These are phyloP conservation scores for Diplocarpon mali DNA, from an alignment of 2,329 filamentous ascomycete genomes.

Conservation along the genomic window DNA sequence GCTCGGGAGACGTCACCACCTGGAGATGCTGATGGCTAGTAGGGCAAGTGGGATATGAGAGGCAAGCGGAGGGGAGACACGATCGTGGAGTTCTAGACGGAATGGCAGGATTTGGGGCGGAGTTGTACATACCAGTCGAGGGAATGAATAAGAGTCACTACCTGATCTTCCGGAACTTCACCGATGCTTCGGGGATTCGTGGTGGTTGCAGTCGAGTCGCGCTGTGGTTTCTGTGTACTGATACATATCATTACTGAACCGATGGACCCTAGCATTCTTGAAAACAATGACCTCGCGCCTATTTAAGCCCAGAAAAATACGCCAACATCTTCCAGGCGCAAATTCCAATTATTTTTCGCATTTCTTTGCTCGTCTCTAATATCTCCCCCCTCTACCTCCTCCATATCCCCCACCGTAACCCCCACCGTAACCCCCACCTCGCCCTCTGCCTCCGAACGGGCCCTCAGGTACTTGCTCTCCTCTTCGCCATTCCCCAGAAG, in stretches of 20 bases:
- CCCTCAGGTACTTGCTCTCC: slow-evolving; percentile 51
- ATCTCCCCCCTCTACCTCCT: slow-evolving; percentile 38
- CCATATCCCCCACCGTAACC: slow-evolving; percentile 19
- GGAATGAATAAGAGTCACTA: slow-evolving; percentile 2
- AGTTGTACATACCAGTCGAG: slow-evolving; percentile 16
- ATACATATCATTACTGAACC: too few relatives aligned
- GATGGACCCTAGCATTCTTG: too few relatives aligned
- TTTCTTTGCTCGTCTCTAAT: slow-evolving; percentile 8
- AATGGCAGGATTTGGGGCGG: slow-evolving; percentile 9
- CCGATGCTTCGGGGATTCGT: too few relatives aligned
- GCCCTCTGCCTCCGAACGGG: slow-evolving; percentile 28
- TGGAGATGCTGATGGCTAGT: slow-evolving; percentile 17
- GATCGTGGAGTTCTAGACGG: slow-evolving; percentile 61
- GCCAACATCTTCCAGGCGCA: too few relatives aligned
- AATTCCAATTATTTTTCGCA: too few relatives aligned
- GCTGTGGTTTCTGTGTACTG: too few relatives aligned
- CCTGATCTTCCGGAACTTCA: background rate
- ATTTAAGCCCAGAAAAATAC: too few relatives aligned
- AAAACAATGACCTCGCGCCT: too few relatives aligned
- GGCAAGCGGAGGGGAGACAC: slow-evolving; percentile 83
- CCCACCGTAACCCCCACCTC: slow-evolving; percentile 28
- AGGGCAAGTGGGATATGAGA: slow-evolving; percentile 81
- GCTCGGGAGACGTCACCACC: background rate
- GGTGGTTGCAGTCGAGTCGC: too few relatives aligned
- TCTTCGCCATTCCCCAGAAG: slow-evolving; percentile 52